Evolutionary conservation across 257 asterid species (phyloP).

Genomic region (Striga asiatica): DNA sequence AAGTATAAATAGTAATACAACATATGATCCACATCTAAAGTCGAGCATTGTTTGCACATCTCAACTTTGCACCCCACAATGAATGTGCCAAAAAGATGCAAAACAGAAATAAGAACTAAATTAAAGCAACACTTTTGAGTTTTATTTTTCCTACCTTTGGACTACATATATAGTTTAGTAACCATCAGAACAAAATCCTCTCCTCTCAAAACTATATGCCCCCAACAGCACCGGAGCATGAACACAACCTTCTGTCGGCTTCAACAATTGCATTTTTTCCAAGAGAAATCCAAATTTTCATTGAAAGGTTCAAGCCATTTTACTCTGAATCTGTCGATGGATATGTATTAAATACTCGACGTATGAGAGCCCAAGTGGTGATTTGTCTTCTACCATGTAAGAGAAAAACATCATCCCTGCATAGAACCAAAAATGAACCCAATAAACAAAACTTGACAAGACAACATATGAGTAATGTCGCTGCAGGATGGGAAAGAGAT

Average conservation of each 20-base stretch:
- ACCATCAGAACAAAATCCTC: slow-evolving; percentile 8
- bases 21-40: not conserved
- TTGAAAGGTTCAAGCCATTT: slow-evolving; percentile 48
- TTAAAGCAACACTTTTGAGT: not conserved
- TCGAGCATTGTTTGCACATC: not conserved
- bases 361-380: slow-evolving; percentile 56
- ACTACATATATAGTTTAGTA: not conserved
- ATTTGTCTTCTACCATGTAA: slow-evolving; percentile 75
- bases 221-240: not conserved
- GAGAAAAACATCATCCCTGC: slow-evolving; percentile 67
- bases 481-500: too few species aligned
- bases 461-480: too few species aligned
- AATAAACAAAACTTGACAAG: too few species aligned
- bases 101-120: not conserved
- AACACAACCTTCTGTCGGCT: not conserved
- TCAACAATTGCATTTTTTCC: slow-evolving; percentile 2
- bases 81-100: too few species aligned
- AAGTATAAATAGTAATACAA: too few species aligned
- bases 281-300: slow-evolving; percentile 10
- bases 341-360: slow-evolving; percentile 63
- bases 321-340: slow-evolving; percentile 75
- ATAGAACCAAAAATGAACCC: not conserved
- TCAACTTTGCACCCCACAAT: too few species aligned
- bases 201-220: not conserved
- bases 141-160: not conserved